phyloP scores from a whole-genome alignment of 768 basidiomycete species.

The Russula olivacea region DNA sequence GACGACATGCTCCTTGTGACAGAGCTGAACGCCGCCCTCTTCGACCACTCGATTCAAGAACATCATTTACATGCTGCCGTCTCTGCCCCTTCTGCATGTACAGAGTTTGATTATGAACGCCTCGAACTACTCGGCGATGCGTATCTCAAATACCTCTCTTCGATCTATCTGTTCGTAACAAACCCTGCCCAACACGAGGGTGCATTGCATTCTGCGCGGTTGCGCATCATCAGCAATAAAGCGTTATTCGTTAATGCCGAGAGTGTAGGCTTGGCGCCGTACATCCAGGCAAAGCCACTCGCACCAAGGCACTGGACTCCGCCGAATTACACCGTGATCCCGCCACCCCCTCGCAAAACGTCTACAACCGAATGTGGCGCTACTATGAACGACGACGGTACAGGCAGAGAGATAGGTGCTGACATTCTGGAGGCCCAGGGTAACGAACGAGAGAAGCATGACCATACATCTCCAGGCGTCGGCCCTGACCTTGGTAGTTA shows the following conservation, averaged over 20 bases:
- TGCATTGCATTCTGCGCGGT: conserved; percentile 57
- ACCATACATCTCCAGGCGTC: neutral
- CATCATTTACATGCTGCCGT: conserved; percentile 58
- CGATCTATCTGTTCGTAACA: conserved; percentile 67
- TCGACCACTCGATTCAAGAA: conserved; percentile 58
- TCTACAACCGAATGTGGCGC: neutral
- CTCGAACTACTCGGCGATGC: conserved; percentile 82
- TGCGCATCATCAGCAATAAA: conserved; percentile 70
- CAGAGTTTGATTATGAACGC: conserved; percentile 77
- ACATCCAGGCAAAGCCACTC: conserved; percentile 69
- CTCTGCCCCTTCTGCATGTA: conserved; percentile 60
- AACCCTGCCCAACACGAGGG: conserved; percentile 62
- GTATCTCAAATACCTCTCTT: conserved; percentile 73
- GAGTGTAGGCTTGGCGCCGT: conserved; percentile 58
- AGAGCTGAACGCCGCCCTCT: conserved; percentile 67
- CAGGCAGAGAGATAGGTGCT: neutral
- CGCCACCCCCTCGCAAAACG: conserved; percentile 22
- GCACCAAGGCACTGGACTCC: conserved; percentile 62
- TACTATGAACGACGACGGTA: neutral
- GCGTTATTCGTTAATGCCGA: conserved; percentile 51
- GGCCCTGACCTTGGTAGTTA: neutral
- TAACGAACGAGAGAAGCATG: conserved; percentile 3
- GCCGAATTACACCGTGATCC: conserved; percentile 36
- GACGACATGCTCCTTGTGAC: conserved; percentile 72
- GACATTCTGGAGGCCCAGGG: neutral